phyloP scores from a whole-genome alignment of 345 rosid genomes.

The Syzygium aqueum region DNA sequence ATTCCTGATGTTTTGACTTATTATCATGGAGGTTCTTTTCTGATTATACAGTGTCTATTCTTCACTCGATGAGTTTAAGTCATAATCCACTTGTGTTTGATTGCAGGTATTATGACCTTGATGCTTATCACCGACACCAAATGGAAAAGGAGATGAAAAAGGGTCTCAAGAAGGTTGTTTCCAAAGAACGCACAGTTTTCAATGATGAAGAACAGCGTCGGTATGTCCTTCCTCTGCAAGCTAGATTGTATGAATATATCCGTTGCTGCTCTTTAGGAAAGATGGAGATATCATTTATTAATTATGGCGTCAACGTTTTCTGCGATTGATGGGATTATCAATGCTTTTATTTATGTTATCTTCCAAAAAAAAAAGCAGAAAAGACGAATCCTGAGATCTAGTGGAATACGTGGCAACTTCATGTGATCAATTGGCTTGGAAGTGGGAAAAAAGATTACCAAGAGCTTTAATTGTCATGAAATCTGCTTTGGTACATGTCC shows the following conservation, averaged over 20 bases:
- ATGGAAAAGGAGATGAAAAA: conserved; percentile 64
- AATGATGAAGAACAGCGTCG: conserved; percentile 94
- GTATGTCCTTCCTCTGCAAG: conserved; percentile 24
- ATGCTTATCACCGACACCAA: conserved; percentile 66
- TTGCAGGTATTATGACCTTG: conserved; percentile 78
- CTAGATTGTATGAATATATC: neutral
- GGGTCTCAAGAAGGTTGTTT: conserved; percentile 52
- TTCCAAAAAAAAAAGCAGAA: neutral
- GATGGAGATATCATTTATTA: neutral
- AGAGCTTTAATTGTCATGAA: neutral
- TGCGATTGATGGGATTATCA: neutral
- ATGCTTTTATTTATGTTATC: neutral
- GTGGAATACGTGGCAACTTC: neutral
- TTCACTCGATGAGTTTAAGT: neutral
- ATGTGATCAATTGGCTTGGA: neutral
- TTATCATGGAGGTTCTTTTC: neutral
- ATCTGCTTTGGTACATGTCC: neutral
- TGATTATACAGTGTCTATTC: neutral
- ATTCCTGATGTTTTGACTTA: neutral
- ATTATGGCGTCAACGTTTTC: neutral
- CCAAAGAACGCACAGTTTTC: conserved; percentile 73
- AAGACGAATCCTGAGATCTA: neutral
- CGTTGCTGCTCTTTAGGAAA: neutral
- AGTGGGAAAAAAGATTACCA: neutral
- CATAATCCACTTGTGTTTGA: neutral